These are phyloP conservation scores for Ceratobasidium sp. DNA, from an alignment of 1,284 basidiomycete genomes.

Conservation along the genomic window DNA sequence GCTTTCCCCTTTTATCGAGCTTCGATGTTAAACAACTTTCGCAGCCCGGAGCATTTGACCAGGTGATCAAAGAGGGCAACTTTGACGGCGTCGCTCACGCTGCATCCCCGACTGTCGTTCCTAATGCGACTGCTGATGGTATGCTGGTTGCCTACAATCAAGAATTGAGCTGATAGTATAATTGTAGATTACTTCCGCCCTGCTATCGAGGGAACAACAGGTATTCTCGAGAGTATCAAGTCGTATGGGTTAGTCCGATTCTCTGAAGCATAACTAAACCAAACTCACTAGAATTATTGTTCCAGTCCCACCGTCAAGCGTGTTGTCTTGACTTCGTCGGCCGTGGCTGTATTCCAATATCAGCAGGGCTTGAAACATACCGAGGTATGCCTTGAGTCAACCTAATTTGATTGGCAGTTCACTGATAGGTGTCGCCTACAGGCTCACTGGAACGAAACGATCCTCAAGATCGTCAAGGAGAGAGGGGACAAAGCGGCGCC, in stretches of 20 bases:
- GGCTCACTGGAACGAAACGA: constrained; percentile 52
- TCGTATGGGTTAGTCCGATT: background rate
- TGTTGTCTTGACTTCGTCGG: constrained; percentile 6
- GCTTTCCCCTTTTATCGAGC: too few species aligned
- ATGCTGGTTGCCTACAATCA: background rate
- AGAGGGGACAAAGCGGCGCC: constrained; percentile 51
- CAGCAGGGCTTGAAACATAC: constrained; percentile 15
- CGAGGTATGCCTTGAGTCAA: constrained; percentile 6
- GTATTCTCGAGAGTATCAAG: constrained; percentile 31
- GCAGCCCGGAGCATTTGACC: constrained; percentile 32
- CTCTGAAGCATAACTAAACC: background rate
- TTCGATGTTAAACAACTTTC: background rate
- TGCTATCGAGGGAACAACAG: constrained; percentile 1
- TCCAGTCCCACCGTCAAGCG: constrained; percentile 20
- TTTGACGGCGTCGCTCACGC: constrained; percentile 37
- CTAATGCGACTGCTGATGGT: background rate
- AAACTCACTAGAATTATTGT: background rate
- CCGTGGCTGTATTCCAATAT: background rate
- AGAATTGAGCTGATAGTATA: too few species aligned
- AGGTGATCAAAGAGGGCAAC: constrained; percentile 16
- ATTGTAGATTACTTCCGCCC: constrained; percentile 6
- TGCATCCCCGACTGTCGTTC: constrained; percentile 18
- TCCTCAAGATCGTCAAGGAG: constrained; percentile 51
- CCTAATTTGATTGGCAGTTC: background rate
- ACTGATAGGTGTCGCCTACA: constrained; percentile 14